phyloP scores from a whole-genome alignment of 139 green algal genomes.

The Eudorina sp. region DNA sequence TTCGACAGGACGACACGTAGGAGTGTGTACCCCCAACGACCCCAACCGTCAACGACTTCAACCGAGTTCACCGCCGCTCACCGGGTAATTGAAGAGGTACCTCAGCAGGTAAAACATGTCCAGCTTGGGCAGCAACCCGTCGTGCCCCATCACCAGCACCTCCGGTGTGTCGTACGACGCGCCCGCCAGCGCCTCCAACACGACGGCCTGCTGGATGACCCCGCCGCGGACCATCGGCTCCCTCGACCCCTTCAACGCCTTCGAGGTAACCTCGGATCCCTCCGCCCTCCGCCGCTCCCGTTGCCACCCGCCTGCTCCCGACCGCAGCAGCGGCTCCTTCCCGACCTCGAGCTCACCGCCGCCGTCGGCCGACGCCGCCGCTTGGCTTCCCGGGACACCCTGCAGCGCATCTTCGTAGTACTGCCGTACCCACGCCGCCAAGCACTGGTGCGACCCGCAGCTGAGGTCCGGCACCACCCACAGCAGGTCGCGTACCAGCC shows the following conservation, averaged over 20 bases:
- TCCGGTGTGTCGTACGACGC: constrained; percentile 51
- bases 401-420: constrained; percentile 52
- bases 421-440: constrained; percentile 65
- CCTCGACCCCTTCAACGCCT: background rate
- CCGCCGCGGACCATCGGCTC: constrained; percentile 53
- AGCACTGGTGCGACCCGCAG: constrained; percentile 60
- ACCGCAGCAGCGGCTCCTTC: background rate
- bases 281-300: background rate
- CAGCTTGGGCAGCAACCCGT: constrained; percentile 85
- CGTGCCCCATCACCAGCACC: constrained; percentile 68
- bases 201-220: constrained; percentile 81
- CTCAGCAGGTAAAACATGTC: constrained; percentile 78
- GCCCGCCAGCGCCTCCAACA: constrained; percentile 68
- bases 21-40: background rate
- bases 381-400: background rate
- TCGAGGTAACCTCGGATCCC: too few species aligned
- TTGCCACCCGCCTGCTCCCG: too few species aligned
- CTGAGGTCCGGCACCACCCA: constrained; percentile 75
- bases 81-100: constrained; percentile 12
- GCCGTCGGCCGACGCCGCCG: background rate
- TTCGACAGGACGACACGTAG: too few species aligned
- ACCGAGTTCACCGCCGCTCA: too few species aligned
- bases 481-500: constrained; percentile 81
- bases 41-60: background rate
- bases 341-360: background rate